Base-by-base conservation (phyloP, 2,329 filamentous ascomycete species). In the Atkinsonella texensis region DNA sequence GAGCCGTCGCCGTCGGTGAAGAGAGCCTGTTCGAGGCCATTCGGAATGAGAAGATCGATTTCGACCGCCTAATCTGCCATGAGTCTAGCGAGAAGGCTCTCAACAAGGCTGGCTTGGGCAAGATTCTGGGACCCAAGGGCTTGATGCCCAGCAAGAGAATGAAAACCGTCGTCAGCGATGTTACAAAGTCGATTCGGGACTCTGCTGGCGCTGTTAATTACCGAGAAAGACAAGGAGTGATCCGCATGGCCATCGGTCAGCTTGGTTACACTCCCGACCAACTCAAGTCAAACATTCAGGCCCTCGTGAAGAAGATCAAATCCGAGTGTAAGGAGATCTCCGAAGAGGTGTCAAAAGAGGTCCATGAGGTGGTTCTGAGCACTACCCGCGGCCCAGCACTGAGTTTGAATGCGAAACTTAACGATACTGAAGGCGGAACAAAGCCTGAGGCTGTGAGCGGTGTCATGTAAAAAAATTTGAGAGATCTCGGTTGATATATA, bases 101-200 rank as follows among this genome's bases (percentile, higher is more conserved):
- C 62, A 85, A 84, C 65, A 90, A 93, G 73, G 85, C 89, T 38
- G 81, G 79, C 0, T 68, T 98, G 56, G 91, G 86, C 56, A 79
- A 84, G 57, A 77, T 95, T 43, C 74, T 98, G 18, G 93, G 93
- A 62, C 93, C 94, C 45, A 84, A 81, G 68, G 90, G 90, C 2
- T 69, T 98, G 63, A 97, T 98, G 93, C 93, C 93, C 6, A 94
- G 81, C 65, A 72, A 79, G 54, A 95, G 95, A 75, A 81, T 81
- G 55, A 89, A 89, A 57, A 97, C 93, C 0, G 86, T 98, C 52
- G 89, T 95, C 23, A 84, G 79, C 63, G 85, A 95, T 64, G 79
- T 95, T 15, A 77, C 77, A 50, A 68, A 74, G n/a, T 77, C 83
- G 35, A 86, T 98, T 62, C 80, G 79, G 61, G 87, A 91, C 58